Conservation (phyloP, 352 stramenopile species). For the Plasmopara halstedii region DNA sequence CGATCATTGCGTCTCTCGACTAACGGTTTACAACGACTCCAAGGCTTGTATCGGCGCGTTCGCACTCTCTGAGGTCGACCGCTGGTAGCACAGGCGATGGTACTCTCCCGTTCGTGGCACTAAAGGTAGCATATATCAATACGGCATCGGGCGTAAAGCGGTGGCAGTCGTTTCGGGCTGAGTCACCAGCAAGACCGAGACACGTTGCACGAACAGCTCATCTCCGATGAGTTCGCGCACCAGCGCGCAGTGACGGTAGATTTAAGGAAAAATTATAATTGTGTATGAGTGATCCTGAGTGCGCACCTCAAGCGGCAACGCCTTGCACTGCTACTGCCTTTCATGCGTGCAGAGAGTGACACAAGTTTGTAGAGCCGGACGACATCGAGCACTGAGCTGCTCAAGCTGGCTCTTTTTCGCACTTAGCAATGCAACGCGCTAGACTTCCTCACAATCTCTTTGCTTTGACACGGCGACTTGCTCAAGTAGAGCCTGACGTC, state of each 20-base stretch:
- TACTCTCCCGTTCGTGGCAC: not conserved
- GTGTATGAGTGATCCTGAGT: not conserved
- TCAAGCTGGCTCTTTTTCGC: not conserved
- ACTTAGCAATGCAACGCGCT: not conserved
- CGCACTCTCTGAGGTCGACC: not conserved
- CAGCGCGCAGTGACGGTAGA: not conserved
- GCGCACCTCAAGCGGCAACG: not conserved
- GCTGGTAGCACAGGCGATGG: not conserved
- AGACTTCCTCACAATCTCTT: not conserved
- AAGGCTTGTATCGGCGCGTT: not conserved
- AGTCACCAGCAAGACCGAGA: not conserved
- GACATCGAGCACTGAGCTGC: not conserved
- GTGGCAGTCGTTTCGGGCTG: not conserved
- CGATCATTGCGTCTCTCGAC: not conserved
- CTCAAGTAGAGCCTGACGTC: not conserved
- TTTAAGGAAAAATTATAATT: too few relatives aligned
- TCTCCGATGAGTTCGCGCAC: not conserved
- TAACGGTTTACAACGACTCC: not conserved
- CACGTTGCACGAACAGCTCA: not conserved
- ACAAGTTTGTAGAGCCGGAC: not conserved
- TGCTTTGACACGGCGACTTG: not conserved
- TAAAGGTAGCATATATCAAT: not conserved
- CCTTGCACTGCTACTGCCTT: not conserved
- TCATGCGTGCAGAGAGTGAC: not conserved
- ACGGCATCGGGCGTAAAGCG: not conserved